Evolutionary conservation across 2,329 filamentous ascomycete genomes (phyloP).

Genomic region (Claviceps arundinis): DNA sequence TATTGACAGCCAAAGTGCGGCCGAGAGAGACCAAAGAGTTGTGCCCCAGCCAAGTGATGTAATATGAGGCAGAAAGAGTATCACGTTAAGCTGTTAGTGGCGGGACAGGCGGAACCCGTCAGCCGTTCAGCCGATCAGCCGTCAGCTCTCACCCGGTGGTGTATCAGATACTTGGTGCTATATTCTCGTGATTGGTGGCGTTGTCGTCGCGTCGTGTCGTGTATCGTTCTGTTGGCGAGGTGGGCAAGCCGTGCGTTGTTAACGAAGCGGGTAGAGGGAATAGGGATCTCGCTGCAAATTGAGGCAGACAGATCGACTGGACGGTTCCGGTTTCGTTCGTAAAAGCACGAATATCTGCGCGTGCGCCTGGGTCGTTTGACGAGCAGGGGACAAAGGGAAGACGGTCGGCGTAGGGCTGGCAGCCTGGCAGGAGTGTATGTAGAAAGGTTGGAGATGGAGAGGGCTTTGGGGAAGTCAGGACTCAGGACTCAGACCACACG

Average conservation of each 20-base stretch:
- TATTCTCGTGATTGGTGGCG: not conserved
- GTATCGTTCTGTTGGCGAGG: not conserved
- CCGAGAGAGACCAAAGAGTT: constrained; percentile 8
- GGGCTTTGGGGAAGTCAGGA: not conserved
- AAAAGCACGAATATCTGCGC: not conserved
- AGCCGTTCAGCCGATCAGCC: too few relatives aligned
- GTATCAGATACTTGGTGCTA: not conserved
- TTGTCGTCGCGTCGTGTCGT: not conserved
- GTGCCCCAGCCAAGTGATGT: constrained; percentile 13
- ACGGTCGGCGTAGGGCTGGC: not conserved
- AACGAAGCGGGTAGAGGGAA: not conserved
- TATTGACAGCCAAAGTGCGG: constrained; percentile 28
- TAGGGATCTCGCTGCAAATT: not conserved
- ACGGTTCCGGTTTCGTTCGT: too few relatives aligned
- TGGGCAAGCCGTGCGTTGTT: not conserved
- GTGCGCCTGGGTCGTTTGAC: not conserved
- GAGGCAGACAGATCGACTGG: not conserved
- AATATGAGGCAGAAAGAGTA: constrained; percentile 8
- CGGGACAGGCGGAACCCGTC: too few relatives aligned
- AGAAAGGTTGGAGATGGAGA: not conserved
- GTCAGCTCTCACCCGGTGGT: not conserved
- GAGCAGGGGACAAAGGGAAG: not conserved
- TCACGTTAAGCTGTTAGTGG: not conserved
- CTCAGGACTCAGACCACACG: too few relatives aligned
- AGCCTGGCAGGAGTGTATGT: not conserved